These are phyloP conservation scores for Dipteronia dyeriana DNA, from an alignment of 345 rosid species.

Conservation along the genomic window DNA sequence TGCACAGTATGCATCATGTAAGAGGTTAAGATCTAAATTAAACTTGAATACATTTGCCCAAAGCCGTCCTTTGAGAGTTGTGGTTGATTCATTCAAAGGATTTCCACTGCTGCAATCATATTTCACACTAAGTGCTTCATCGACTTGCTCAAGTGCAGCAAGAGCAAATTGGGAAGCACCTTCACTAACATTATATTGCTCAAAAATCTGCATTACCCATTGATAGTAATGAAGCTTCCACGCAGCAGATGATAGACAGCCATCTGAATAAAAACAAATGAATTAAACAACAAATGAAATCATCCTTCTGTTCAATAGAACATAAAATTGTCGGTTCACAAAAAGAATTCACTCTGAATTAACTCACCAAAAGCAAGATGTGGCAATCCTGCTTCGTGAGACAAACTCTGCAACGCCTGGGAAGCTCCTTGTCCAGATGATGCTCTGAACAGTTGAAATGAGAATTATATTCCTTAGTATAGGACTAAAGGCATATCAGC, in stretches of 20 bases:
- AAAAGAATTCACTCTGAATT: constrained; percentile 17
- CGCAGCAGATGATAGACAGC: constrained; percentile 49
- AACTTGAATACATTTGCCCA: constrained; percentile 98
- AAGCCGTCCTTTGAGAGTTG: constrained; percentile 68
- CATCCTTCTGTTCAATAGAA: constrained; percentile 2
- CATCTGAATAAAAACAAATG: constrained; percentile 39
- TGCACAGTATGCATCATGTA: constrained; percentile 93
- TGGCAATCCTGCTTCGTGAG: constrained; percentile 71
- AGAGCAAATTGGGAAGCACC: constrained; percentile 97
- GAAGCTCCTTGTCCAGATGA: constrained; percentile 84
- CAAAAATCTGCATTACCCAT: constrained; percentile 98
- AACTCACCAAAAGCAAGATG: constrained; percentile 59
- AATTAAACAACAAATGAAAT: constrained; percentile 9
- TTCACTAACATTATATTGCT: constrained; percentile 79
- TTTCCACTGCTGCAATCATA: constrained; percentile 37
- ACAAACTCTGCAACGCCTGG: constrained; percentile 73
- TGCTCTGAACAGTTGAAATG: constrained; percentile 57
- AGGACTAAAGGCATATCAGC: not conserved
- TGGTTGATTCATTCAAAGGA: constrained; percentile 49
- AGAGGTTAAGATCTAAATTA: constrained; percentile 78
- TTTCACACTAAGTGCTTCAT: constrained; percentile 60
- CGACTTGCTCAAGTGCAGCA: constrained; percentile 98
- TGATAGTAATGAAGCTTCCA: constrained; percentile 98
- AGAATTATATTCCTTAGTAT: constrained; percentile 14
- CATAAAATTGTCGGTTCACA: not conserved